Percentiles rank a stretch among this genome's conserved stretches.
These are phyloP conservation scores for Uronychia setigera DNA, from an alignment of 73 alveolate species.

Conservation along the genomic window DNA sequence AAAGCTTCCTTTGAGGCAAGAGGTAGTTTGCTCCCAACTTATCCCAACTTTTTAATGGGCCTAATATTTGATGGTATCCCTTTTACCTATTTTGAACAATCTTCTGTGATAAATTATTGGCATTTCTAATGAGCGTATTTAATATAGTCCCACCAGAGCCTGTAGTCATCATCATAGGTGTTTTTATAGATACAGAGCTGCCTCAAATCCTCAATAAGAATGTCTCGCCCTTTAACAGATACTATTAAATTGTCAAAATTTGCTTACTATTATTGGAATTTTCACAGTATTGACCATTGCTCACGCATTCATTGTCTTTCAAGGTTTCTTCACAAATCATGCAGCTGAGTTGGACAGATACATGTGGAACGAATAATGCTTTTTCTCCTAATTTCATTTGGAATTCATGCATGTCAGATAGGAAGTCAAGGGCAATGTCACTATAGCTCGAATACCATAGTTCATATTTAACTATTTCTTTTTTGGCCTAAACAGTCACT, in stretches of 20 bases:
- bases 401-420: background rate
- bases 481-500: background rate
- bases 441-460: background rate
- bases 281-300: background rate
- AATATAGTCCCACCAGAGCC: background rate
- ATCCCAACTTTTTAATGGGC: background rate
- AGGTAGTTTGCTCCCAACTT: background rate
- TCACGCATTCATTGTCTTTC: background rate
- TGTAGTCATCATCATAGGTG: background rate
- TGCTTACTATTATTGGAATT: background rate
- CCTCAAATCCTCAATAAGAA: background rate
- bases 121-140: background rate
- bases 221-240: background rate
- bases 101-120: background rate
- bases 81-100: background rate
- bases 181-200: background rate
- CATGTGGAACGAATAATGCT: background rate
- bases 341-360: background rate
- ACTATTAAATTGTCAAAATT: background rate
- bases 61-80: background rate
- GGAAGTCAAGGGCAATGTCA: background rate
- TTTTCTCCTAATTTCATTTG: background rate
- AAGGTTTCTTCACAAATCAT: background rate
- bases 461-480: background rate
- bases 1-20: background rate